Percentiles rank a stretch among this genome's conserved stretches.
These are phyloP conservation scores for Kappamyces sp. DNA, from an alignment of 192 early-diverging fungal genomes.

Conservation along the genomic window DNA sequence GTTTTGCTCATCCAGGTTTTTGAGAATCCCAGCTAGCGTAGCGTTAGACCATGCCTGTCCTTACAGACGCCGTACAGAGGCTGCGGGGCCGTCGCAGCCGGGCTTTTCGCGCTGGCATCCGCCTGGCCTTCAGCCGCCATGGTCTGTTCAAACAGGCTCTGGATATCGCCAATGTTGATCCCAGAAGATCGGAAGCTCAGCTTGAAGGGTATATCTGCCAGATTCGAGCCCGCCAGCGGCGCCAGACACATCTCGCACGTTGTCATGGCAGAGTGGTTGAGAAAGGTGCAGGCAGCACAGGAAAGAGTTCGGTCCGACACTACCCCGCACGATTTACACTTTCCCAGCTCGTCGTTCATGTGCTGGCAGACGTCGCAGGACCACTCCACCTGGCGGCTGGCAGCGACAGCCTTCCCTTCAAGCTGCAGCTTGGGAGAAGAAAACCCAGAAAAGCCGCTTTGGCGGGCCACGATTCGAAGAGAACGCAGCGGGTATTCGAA, in stretches of 20 bases:
- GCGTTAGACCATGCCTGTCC: too few relatives aligned
- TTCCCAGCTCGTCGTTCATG: too few relatives aligned
- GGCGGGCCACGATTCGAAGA: too few relatives aligned
- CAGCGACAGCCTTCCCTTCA: too few relatives aligned
- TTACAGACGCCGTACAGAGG: background rate
- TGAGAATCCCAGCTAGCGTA: conserved; percentile 54
- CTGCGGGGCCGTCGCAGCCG: background rate
- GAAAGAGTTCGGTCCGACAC: too few relatives aligned
- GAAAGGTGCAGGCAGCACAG: conserved; percentile 81
- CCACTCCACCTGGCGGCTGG: too few relatives aligned
- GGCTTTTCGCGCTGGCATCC: conserved; percentile 16
- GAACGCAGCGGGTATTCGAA: too few relatives aligned
- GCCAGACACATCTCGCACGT: conserved; percentile 82
- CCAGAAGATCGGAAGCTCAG: conserved; percentile 79
- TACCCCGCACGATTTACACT: too few relatives aligned
- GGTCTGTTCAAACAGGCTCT: conserved; percentile 55
- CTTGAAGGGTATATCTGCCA: conserved; percentile 36
- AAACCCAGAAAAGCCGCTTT: too few relatives aligned
- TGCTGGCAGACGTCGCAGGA: too few relatives aligned
- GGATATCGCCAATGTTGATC: conserved; percentile 39
- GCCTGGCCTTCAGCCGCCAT: conserved; percentile 62
- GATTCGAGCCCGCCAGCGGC: conserved; percentile 32
- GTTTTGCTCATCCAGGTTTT: conserved; percentile 57
- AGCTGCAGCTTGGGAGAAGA: too few relatives aligned
- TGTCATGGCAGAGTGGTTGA: conserved; percentile 74